Conservation (phyloP, 495 filamentous ascomycete species). For the Parathielavia appendiculata region DNA sequence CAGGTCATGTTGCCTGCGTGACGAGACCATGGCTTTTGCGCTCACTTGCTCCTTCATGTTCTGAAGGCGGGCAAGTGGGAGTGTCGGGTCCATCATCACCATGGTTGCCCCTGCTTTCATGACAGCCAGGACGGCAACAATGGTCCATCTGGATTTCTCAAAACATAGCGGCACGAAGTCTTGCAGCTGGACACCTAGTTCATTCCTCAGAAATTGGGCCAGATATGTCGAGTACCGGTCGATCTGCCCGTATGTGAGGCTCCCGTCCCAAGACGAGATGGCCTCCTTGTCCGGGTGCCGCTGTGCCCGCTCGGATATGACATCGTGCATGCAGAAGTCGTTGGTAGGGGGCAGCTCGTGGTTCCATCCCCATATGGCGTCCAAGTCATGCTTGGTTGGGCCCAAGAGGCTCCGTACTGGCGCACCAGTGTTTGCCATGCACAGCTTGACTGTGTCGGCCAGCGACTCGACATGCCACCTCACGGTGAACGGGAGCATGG, state of each 20-base stretch:
- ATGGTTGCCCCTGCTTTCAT: conserved; percentile 45
- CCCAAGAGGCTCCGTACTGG: conserved; percentile 8
- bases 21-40: conserved; percentile 28
- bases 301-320: conserved; percentile 39
- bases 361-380: conserved; percentile 39
- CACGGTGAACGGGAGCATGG: conserved; percentile 17
- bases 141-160: conserved; percentile 49
- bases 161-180: conserved; percentile 48
- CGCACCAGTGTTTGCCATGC: neutral
- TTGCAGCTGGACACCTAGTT: conserved; percentile 49
- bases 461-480: conserved; percentile 15
- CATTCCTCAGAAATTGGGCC: conserved; percentile 28
- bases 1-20: conserved; percentile 11
- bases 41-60: conserved; percentile 29
- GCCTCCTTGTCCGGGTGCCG: conserved; percentile 31
- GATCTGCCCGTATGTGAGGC: conserved; percentile 51
- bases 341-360: conserved; percentile 27
- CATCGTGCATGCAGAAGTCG: conserved; percentile 36
- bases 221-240: conserved; percentile 38
- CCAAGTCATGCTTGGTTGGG: conserved; percentile 19
- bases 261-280: conserved; percentile 55
- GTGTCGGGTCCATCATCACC: conserved; percentile 54
- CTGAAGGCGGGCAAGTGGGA: conserved; percentile 48
- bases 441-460: conserved; percentile 17
- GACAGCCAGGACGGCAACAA: conserved; percentile 46